These are phyloP conservation scores for Ascochyta fabae DNA, from an alignment of 2,329 filamentous ascomycete species.

Conservation along the genomic window DNA sequence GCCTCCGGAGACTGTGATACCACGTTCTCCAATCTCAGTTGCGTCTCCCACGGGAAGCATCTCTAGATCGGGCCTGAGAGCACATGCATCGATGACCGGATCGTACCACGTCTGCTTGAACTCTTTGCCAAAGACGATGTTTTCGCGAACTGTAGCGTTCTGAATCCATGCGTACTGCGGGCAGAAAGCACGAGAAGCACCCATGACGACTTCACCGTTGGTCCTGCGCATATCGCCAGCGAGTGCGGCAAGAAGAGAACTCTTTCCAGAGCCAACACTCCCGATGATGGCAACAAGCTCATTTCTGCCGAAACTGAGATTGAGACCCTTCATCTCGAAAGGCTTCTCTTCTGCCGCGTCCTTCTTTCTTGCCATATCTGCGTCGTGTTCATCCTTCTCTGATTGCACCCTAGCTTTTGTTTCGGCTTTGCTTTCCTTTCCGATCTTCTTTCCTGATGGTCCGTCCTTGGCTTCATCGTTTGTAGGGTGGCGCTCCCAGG, in stretches of 20 bases:
- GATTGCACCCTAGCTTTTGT: conserved; percentile 27
- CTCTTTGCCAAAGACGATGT: conserved; percentile 87
- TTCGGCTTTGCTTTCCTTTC: conserved; percentile 55
- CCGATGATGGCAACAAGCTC: conserved; percentile 88
- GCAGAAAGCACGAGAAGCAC: conserved; percentile 85
- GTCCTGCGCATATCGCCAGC: conserved; percentile 95
- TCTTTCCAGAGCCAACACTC: conserved; percentile 89
- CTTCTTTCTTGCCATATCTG: conserved; percentile 50
- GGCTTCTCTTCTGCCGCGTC: conserved; percentile 62
- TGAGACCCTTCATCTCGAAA: conserved; percentile 74
- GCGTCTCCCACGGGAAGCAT: conserved; percentile 89
- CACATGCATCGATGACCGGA: conserved; percentile 84
- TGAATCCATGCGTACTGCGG: conserved; percentile 99
- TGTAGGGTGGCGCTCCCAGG: conserved; percentile 78
- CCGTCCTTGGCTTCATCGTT: conserved; percentile 48
- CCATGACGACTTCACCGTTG: conserved; percentile 73
- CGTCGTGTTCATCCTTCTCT: conserved; percentile 36
- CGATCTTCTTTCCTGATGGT: conserved; percentile 52
- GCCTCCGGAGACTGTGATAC: conserved; percentile 93
- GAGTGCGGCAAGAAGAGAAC: conserved; percentile 82
- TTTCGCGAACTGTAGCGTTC: conserved; percentile 84
- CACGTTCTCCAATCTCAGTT: conserved; percentile 94
- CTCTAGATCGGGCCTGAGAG: conserved; percentile 82
- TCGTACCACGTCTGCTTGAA: conserved; percentile 78
- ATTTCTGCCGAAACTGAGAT: conserved; percentile 72